Evolutionary conservation across 345 rosid species (phyloP), one percentile per base, ranked within the genome.

Genomic region (Gossypium longicalyx): DNA sequence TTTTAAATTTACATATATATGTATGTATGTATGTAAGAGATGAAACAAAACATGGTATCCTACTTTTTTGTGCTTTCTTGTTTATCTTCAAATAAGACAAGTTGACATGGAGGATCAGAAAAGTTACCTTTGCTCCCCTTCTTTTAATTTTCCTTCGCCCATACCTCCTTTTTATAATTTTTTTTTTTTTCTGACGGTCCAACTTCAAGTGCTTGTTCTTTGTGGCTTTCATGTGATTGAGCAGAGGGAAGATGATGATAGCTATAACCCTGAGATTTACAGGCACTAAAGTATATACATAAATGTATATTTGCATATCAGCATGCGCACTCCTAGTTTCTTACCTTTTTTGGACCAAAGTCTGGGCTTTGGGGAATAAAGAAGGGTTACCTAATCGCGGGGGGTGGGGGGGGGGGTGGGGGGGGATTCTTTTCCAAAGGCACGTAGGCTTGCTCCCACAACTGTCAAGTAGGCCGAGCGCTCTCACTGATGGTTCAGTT

Each of bases 161-260:
- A 58, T 58, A 19, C 73, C 65, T 69, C 23, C 23, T 23, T 23
- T 23, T 23, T 23, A 1, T 23, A 1, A 22, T 22, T 65, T 2
- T 44, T 44, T 19, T 2, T 11, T 11, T 81, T 62, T 54, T 51
- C 77, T 76, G 27, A 69, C 15, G 74, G 65, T 43, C 72, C 60
- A 74, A 65, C 65, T 67, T 66, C 38, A 12, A 52, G 16, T 59
- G 69, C 75, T 53, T 43, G 61, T 61, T 71, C 38, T 72, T 58
- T 63, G 64, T 79, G 83, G 80, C 19, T n/a, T 70, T 53, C 79
- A 78, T 73, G 83, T 63, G 74, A 67, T 41, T 19, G 23, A 62
- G 61, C 17, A 51, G 51, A 56, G 70, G 23, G 48, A 58, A 22
- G 60, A 29, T 59, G 60, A 29, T 59, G 64, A 11, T 52, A 45